Conservation (phyloP, 192 early-diverging fungal species). For the Coemansia sp. region DNA sequence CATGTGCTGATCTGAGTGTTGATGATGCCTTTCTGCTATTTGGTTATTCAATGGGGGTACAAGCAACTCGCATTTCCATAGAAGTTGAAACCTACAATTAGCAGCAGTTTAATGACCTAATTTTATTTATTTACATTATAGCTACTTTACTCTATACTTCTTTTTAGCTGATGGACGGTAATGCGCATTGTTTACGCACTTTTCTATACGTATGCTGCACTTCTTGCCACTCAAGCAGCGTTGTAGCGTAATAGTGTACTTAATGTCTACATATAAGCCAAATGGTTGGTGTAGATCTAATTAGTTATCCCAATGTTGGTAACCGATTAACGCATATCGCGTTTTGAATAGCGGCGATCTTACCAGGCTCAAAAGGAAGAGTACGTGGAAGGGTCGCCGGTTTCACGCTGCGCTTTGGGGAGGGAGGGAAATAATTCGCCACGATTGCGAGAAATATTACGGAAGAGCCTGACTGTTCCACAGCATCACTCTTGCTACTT, state of each 20-base stretch:
- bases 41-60: neutral
- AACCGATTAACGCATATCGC: neutral
- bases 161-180: neutral
- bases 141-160: neutral
- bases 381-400: neutral
- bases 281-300: neutral
- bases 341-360: neutral
- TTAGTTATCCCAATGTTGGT: neutral
- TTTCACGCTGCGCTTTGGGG: neutral
- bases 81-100: neutral
- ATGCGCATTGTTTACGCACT: neutral
- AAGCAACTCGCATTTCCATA: neutral
- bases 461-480: neutral
- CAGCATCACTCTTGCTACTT: neutral
- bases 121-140: neutral
- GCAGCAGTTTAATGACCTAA: neutral
- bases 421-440: neutral
- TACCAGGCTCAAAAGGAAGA: neutral
- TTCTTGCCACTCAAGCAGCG: neutral
- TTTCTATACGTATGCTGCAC: neutral
- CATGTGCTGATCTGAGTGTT: neutral
- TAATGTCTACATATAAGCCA: too few species aligned
- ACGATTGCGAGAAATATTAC: neutral
- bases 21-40: neutral
- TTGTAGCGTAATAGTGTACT: neutral